phyloP scores from a whole-genome alignment of 768 basidiomycete genomes.

The Termitomyces sp. region DNA sequence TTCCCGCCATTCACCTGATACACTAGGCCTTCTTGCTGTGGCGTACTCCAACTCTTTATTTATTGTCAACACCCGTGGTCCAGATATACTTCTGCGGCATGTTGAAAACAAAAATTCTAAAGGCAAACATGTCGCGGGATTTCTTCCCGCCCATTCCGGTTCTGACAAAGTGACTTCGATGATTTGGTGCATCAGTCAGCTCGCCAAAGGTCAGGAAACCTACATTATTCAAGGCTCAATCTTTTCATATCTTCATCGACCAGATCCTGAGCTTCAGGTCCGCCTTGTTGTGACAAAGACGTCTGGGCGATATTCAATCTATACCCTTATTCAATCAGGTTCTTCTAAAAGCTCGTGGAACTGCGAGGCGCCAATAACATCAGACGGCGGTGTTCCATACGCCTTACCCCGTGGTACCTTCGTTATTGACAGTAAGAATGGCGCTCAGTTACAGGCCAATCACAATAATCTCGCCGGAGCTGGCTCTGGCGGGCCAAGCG shows the following conservation, averaged over 20 bases:
- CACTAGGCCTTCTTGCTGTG: conserved; percentile 69
- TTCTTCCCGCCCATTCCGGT: conserved; percentile 28
- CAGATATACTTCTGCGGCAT: conserved; percentile 56
- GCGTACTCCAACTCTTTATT: conserved; percentile 58
- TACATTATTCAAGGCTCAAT: neutral
- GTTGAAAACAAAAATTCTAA: conserved; percentile 32
- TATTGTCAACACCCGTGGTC: conserved; percentile 72
- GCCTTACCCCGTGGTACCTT: conserved; percentile 44
- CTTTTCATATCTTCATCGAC: neutral
- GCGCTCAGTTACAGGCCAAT: conserved; percentile 37
- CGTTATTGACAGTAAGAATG: conserved; percentile 52
- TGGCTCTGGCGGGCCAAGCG: conserved; percentile 16
- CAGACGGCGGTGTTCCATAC: conserved; percentile 34
- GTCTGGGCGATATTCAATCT: conserved; percentile 57
- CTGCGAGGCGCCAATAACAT: conserved; percentile 26
- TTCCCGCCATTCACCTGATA: neutral
- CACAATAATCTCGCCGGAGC: conserved; percentile 36
- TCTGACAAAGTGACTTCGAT: conserved; percentile 47
- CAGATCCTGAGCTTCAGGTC: conserved; percentile 42
- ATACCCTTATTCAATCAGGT: conserved; percentile 38
- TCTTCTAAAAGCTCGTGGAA: conserved; percentile 30
- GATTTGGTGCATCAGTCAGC: conserved; percentile 59
- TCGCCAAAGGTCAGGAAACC: conserved; percentile 42
- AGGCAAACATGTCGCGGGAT: conserved; percentile 28
- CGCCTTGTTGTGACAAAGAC: conserved; percentile 58